Evolutionary conservation across 805 yeast genomes (phyloP), one percentile per base, ranked within the genome.

Genomic region (Metschnikowia amazonensis): DNA sequence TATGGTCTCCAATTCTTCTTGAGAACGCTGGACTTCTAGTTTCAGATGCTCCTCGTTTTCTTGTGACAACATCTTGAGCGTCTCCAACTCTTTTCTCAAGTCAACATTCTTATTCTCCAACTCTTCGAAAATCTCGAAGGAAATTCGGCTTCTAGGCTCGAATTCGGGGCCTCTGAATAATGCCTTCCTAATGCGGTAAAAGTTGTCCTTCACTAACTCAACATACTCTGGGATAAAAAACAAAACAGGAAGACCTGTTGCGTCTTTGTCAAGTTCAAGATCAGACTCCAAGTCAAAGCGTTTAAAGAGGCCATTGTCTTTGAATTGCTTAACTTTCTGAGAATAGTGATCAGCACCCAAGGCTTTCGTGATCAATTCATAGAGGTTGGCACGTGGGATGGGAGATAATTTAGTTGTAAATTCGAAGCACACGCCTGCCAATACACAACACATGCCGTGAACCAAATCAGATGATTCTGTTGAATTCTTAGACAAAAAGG

Each of bases 201-300:
- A 80, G 56, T 88, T 85, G 2, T 85, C 94, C 50, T 81, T 81
- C 35, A 94, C 67, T 42, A 89, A 66, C 3, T 67, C 69, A 3
- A 86, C 81, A 60, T 88, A 88, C 2, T 73, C 65, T 0, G 76
- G 60, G 47, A 82, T 84, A 58, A 94, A 84, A 56, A 77, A 89
- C 1, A 92, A 85, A 47, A 81, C 79, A 0, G 98, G 99, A 34
- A 92, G 74, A 1, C 99, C 99, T 1, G 95, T 81, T 2, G 81
- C 83, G 60, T 89, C 96, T 50, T 77, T 75, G 3, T 72, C 75
- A 23, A 48, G 43, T 6, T 45, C 53, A 2, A 49, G 17, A 10
- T 46, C 50, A 9, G 49, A 34, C 20, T 50, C 49, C 10, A 45
- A 49, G n/a, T 76, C 80, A 51, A 78, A 84, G 44, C 78, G 75